A percentile compares a stretch with the other conserved stretches of the same genome.
Conservation (phyloP, 257 asterid genomes). For the Primulina eburnea region DNA sequence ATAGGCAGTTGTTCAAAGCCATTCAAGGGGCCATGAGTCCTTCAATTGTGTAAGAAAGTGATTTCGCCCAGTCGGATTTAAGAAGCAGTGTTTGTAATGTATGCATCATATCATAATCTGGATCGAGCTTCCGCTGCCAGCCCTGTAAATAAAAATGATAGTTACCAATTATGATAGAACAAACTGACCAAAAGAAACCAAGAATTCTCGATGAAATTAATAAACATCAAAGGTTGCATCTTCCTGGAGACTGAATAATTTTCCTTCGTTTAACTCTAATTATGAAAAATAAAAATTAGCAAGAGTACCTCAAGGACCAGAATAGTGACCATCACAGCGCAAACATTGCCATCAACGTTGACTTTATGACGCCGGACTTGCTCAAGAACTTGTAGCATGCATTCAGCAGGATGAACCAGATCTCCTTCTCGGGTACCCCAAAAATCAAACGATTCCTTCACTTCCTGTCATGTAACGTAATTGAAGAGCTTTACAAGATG, state of each 20-base stretch:
- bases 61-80: constrained; percentile 71
- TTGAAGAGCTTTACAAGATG: background rate
- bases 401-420: constrained; percentile 32
- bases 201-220: no score
- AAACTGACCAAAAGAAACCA: background rate
- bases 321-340: constrained; percentile 91
- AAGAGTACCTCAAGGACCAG: constrained; percentile 82
- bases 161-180: background rate
- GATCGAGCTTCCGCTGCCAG: constrained; percentile 58
- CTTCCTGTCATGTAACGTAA: constrained; percentile 48
- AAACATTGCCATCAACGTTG: constrained; percentile 80
- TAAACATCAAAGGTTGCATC: background rate
- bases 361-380: constrained; percentile 28
- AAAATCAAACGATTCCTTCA: constrained; percentile 34
- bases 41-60: constrained; percentile 55
- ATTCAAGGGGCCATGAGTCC: constrained; percentile 71
- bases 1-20: background rate
- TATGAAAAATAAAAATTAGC: background rate
- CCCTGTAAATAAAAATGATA: constrained; percentile 23
- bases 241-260: background rate
- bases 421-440: constrained; percentile 33
- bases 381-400: constrained; percentile 30
- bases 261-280: background rate
- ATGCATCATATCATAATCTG: constrained; percentile 62
- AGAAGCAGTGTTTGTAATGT: constrained; percentile 65